Percentiles rank a stretch among this genome's conserved stretches.
Evolutionary conservation across 2,329 filamentous ascomycete species (phyloP).

Genomic region (Verticillium dahliae): DNA sequence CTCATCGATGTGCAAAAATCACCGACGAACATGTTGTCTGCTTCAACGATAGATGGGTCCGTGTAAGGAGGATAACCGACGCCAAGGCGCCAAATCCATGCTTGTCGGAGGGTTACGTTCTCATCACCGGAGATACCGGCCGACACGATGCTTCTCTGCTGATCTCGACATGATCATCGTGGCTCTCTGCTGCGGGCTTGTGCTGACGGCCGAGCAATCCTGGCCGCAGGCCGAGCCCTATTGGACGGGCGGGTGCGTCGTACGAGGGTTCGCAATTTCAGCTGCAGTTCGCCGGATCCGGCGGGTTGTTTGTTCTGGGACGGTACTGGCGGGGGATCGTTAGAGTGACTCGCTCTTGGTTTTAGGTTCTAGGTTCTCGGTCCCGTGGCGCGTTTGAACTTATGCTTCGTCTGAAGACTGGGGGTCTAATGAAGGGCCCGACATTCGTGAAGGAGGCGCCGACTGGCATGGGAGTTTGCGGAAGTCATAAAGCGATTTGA

Average conservation of each 20-base stretch:
- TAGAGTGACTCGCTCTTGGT: neutral
- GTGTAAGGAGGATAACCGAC: neutral
- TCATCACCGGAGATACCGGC: neutral
- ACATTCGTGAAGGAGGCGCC: too few relatives aligned
- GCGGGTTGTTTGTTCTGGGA: neutral
- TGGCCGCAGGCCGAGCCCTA: neutral
- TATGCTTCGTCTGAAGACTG: too few relatives aligned
- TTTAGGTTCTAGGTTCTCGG: neutral
- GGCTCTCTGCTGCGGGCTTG: neutral
- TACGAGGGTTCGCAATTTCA: neutral
- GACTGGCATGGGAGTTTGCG: too few relatives aligned
- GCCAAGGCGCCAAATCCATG: neutral
- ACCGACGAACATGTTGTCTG: too few relatives aligned
- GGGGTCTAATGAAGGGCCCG: too few relatives aligned
- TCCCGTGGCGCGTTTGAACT: too few relatives aligned
- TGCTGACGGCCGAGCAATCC: neutral
- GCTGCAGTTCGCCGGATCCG: neutral
- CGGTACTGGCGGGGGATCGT: too few relatives aligned
- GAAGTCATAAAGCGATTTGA: too few relatives aligned
- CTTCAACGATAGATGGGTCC: too few relatives aligned
- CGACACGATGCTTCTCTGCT: neutral
- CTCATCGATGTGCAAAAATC: neutral
- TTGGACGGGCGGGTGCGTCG: neutral
- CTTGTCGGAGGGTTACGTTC: neutral
- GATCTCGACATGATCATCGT: neutral